A percentile compares a stretch with the other conserved stretches of the same genome.
phyloP scores from a whole-genome alignment of 164 flowering plant species.

The Umbilicus rupestris region DNA sequence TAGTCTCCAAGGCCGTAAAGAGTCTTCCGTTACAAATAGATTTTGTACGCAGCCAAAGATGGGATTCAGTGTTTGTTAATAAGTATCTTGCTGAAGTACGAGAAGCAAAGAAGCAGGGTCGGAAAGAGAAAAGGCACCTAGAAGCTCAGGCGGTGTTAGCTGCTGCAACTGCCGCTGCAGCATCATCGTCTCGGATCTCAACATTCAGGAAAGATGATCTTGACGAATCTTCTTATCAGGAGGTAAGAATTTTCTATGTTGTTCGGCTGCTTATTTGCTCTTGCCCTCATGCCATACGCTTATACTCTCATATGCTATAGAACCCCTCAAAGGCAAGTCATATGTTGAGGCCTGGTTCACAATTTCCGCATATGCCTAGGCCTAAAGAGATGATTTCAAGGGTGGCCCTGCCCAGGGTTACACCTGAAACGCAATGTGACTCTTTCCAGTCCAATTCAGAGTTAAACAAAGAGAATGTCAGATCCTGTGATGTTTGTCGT shows the following conservation, averaged over 20 bases:
- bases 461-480: constrained; percentile 41
- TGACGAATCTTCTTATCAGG: constrained; percentile 51
- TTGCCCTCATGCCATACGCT: background rate
- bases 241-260: constrained; percentile 28
- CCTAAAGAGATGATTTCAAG: constrained; percentile 57
- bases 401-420: constrained; percentile 35
- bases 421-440: constrained; percentile 47
- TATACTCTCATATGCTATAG: constrained; percentile 21
- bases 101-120: constrained; percentile 82
- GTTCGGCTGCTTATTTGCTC: background rate
- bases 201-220: constrained; percentile 67
- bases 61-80: constrained; percentile 79
- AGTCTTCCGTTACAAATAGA: constrained; percentile 69
- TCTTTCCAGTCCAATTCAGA: constrained; percentile 27
- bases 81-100: constrained; percentile 64
- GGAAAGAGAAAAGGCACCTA: constrained; percentile 77
- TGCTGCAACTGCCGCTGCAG: constrained; percentile 96
- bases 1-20: constrained; percentile 47
- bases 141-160: constrained; percentile 94
- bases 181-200: constrained; percentile 79
- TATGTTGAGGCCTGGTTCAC: constrained; percentile 37
- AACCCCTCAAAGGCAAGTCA: constrained; percentile 27
- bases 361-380: constrained; percentile 46
- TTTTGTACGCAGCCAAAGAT: constrained; percentile 34
- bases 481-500: constrained; percentile 78